Base-by-base conservation (phyloP, 1,284 basidiomycete species). In the Peniophora sp. region DNA sequence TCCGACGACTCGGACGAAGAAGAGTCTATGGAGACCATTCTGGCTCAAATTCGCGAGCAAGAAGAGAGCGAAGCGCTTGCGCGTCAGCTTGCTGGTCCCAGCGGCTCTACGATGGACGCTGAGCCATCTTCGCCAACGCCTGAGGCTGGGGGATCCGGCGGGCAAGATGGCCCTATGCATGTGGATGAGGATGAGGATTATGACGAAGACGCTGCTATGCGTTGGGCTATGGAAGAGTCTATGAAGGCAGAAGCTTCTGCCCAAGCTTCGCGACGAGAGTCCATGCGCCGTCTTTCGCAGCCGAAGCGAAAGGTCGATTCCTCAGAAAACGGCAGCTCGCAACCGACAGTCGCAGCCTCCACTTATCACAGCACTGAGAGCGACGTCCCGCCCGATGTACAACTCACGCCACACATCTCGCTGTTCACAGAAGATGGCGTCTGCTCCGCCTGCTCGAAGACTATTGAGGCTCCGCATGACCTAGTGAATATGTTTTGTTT, bases 21-120 rank as follows among this genome's bases (percentile, higher is more conserved):
- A 19, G 67, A 69, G 3, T 70, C 73, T 17, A 51, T 75, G n/a
- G 64, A 67, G 43, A 56, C 54, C 14, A 69, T 75, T 17, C 59
- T 75, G 14, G 63, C 66, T 1, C 70, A 61, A 32, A 74, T 75
- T 22, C 62, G 69, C 45, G 67, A 69, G 34, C 70, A 71, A 49
- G 72, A 76, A 56, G 65, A 68, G 51, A 74, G 69, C 54, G 74
- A 75, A 58, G 65, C 58, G 8, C 63, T 72, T 45, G 44, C 24
- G 5, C 44, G 22, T 10, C n/a, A 45, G 9, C 44, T 20, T 17
- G 38, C 16, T 16, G 16, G 16, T 8, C n/a, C 38, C 5, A n/a
- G 16, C 38, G 38, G 16, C 38, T 16, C 19, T 8, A 16, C 19
- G 19, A 8, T 6, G n/a, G 19, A n/a, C 38, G 19, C 27, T 12